Evolutionary conservation across 108 stramenopile genomes (phyloP), one percentile per base, ranked within the genome.

Genomic region (Chaetoceros muelleri): DNA sequence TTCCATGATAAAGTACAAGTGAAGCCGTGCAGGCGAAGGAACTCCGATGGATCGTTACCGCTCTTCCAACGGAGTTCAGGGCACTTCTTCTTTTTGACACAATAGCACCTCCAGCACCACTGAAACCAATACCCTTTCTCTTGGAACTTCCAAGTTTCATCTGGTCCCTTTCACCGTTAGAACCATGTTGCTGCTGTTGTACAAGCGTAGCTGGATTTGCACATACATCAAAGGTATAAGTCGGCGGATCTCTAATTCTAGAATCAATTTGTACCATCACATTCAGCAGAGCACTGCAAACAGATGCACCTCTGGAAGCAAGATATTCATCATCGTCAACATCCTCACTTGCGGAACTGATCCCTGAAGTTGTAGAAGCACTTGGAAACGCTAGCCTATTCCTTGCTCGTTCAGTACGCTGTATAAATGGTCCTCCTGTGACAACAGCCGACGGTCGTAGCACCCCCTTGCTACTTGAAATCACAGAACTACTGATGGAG

Each of bases 191-290:
- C 2, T 16, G 7, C 44, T 40, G 34, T 1, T 54, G 23, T 17
- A 23, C 25, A 55, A 60, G 20, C 40, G 63, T 57, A 28, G 50
- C 21, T 3, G 34, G n/a, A 31, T 46, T 66, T 2, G 50, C 17
- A 30, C 48, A n/a, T 21, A 75, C 51, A 27, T 80, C 67, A 56
- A 74, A 82, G 1, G 61, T 46, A 46, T 82, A 90, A 5, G 60
- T 58, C 31, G 87, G 87, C 28, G 81, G 77, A 50, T 85, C 82
- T 31, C 75, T 66, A 17, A 90, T 77, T 16, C 82, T 56, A 24
- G 69, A 76, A 53, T 85, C 84, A 54, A 90, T 90, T 49, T 90
- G 88, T 45, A 80, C 73, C 80, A 90, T 84, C 2, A 84, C 84
- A 71, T 90, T 82, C 16, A 90, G 64, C 48, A 90, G 58, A 5